These are phyloP conservation scores for Diplodia seriata DNA, from an alignment of 2,329 filamentous ascomycete species.

Conservation along the genomic window DNA sequence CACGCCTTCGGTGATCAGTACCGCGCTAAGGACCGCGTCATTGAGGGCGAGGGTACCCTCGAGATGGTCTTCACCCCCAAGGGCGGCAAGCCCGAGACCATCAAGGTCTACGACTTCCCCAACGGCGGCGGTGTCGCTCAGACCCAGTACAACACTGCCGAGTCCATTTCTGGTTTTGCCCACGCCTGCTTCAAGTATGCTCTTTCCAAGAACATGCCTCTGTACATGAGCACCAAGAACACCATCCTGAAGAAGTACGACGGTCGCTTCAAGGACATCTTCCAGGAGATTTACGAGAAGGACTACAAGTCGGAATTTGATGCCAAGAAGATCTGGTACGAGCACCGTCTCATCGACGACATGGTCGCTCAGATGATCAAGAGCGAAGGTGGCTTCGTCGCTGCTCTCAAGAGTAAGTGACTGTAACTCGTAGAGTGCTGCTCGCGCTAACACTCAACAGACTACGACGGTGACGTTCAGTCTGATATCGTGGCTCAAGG, in stretches of 20 bases:
- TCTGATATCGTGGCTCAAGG: conserved; percentile 98
- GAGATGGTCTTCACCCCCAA: conserved; percentile 92
- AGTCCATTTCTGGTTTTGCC: conserved; percentile 92
- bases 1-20: conserved; percentile 99
- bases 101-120: conserved; percentile 91
- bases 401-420: conserved; percentile 92
- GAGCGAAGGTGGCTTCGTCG: conserved; percentile 93
- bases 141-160: conserved; percentile 98
- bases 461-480: conserved; percentile 99
- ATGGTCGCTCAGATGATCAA: conserved; percentile 99
- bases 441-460: conserved; percentile 56
- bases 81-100: conserved; percentile 79
- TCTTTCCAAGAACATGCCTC: conserved; percentile 81
- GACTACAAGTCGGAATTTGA: conserved; percentile 90
- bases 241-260: conserved; percentile 99
- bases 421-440: conserved; percentile 7
- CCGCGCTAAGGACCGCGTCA: conserved; percentile 89
- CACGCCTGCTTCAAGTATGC: conserved; percentile 97
- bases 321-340: conserved; percentile 94
- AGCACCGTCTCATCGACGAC: conserved; percentile 98
- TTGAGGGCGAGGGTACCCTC: conserved; percentile 82
- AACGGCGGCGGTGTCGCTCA: conserved; percentile 86
- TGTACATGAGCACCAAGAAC: conserved; percentile 99
- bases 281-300: conserved; percentile 93
- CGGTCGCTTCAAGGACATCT: conserved; percentile 98